A percentile compares a stretch with the other conserved stretches of the same genome.
phyloP scores from a whole-genome alignment of 2,329 filamentous ascomycete species.

The Cytospora mali region DNA sequence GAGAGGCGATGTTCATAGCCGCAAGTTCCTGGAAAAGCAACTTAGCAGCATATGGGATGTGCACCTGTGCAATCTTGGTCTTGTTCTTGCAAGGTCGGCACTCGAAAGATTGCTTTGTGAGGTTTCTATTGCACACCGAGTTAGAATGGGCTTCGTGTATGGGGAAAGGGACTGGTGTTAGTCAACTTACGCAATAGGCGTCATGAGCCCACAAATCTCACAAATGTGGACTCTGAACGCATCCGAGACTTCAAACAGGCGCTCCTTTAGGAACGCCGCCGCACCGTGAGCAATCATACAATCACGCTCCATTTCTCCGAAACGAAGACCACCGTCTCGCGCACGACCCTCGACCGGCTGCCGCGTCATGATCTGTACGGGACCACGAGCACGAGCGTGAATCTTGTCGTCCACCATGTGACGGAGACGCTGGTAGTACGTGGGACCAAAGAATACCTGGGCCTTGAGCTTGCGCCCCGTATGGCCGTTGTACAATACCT shows the following conservation, averaged over 20 bases:
- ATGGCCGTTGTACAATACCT: constrained; percentile 98
- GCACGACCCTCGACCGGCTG: constrained; percentile 99
- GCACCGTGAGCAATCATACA: constrained; percentile 99
- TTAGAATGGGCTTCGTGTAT: constrained; percentile 37
- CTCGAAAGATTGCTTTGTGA: constrained; percentile 94
- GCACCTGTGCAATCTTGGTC: constrained; percentile 95
- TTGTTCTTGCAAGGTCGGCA: constrained; percentile 99
- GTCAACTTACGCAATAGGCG: constrained; percentile 87
- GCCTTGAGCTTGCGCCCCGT: constrained; percentile 91
- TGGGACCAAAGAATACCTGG: constrained; percentile 95
- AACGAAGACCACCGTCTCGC: constrained; percentile 94
- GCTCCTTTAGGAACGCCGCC: constrained; percentile 94
- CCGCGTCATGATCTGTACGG: constrained; percentile 94
- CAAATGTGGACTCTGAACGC: constrained; percentile 98
- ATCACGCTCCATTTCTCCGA: constrained; percentile 99
- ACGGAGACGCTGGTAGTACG: constrained; percentile 96
- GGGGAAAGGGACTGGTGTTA: constrained; percentile 2
- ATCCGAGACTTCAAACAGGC: constrained; percentile 95
- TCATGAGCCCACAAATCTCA: constrained; percentile 99
- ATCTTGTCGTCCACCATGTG: constrained; percentile 99
- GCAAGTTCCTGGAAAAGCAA: constrained; percentile 97
- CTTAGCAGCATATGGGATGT: constrained; percentile 97
- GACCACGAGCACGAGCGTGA: constrained; percentile 94
- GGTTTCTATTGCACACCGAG: constrained; percentile 61
- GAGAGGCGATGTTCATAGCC: constrained; percentile 96